Evolutionary conservation across 2,329 filamentous ascomycete genomes (phyloP), one percentile per base, ranked within the genome.

Genomic region (Monosporascus sp.): DNA sequence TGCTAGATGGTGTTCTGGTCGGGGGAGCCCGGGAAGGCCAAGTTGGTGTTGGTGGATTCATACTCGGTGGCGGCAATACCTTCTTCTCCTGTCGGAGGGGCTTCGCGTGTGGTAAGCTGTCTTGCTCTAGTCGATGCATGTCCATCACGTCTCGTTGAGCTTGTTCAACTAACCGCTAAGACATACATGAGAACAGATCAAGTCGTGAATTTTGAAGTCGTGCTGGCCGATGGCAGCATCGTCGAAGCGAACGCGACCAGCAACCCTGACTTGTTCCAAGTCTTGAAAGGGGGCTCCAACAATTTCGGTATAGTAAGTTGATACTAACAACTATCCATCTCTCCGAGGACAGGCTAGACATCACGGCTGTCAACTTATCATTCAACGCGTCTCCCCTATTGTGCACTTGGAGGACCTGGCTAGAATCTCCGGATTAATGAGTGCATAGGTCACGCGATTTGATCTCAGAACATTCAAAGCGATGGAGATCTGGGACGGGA

Each of bases 151-250:
- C 9, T 24, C 43, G 2, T 15, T 17, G 37, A 9, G 14, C n/a
- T 41, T 3, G 15, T 41, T 41, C 20, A 18, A 9, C 38, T 22
- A 9, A 41, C 38, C 15, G 38, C 38, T 28, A 8, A 17, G n/a
- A 1, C 14, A 41, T 18, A 17, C n/a, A 3, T 18, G 14, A 18
- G 9, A 6, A 14, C 18, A 45, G 43, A 45, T 17, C 43, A 45
- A 45, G 63, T 69, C 0, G 38, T 61, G 24, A 68, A 68, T 44
- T 75, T 68, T 43, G 68, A 76, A 54, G 68, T 78, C n/a, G 74
- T 79, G 3, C 65, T 75, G 0, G 68, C 71, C 0, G 63, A 66
- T 37, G 73, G 76, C 3, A 53, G 57, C 1, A 65, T 78, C 8
- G 59, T 76, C 4, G 68, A 70, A 5, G 75, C 71, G 3, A 73